Percentiles rank a stretch among this genome's conserved stretches.
Conservation (phyloP, 176 grass and related monocot species). For the Elaeis guineensis region DNA sequence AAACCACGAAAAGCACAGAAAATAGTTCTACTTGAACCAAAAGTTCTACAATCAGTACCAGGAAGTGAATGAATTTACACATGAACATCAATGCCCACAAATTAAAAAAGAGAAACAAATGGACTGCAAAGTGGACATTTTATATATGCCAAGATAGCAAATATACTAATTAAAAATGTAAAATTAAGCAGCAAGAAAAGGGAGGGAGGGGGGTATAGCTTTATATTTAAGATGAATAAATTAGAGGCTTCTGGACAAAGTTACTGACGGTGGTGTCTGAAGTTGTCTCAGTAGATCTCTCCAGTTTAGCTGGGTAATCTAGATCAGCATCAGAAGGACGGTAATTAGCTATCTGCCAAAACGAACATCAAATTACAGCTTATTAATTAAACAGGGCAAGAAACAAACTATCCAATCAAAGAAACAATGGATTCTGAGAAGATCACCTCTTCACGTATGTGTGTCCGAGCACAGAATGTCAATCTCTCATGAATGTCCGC, state of each 20-base stretch:
- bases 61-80: too few species aligned
- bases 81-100: too few species aligned
- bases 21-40: too few species aligned
- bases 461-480: conserved; percentile 88
- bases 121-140: background rate
- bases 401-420: background rate
- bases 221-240: too few species aligned
- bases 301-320: conserved; percentile 92
- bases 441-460: conserved; percentile 86
- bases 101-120: background rate
- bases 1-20: too few species aligned
- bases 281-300: conserved; percentile 40
- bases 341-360: conserved; percentile 82
- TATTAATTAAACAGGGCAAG: background rate
- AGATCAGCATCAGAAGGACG: conserved; percentile 79
- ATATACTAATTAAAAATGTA: too few species aligned
- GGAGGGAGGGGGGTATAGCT: too few species aligned
- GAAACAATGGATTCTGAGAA: conserved; percentile 2
- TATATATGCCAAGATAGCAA: too few species aligned
- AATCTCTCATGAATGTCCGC: conserved; percentile 90
- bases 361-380: too few species aligned
- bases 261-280: conserved; percentile 62
- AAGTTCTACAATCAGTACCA: too few species aligned
- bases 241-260: background rate
- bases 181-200: too few species aligned